Evolutionary conservation across 352 stramenopile genomes (phyloP), one percentile per base, ranked within the genome.

Genomic region (Peronospora farinosa): DNA sequence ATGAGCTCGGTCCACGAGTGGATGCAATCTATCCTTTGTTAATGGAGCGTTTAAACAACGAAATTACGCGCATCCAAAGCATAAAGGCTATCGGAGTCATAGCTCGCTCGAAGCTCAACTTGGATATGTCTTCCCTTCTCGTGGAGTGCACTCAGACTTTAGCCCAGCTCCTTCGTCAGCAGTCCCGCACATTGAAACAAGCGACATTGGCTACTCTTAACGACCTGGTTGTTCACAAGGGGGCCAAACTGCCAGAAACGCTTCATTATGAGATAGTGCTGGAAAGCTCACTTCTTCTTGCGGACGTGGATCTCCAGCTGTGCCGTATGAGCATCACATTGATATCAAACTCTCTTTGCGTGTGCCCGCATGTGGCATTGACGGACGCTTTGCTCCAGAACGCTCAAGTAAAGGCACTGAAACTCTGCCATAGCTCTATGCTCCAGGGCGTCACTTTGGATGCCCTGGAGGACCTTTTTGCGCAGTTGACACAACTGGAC

Each of bases 21-120:
- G 72, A 70, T 13, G 78, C 88, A 50, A 75, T 98, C 39, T 90
- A 97, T 16, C 75, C 78, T 11, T 57, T 98, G 11, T 66, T 99
- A 7, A 92, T 98, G 65, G 96, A 99, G 53, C 87, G 95, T 45
- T 76, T 99, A 7, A 90, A 94, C 51, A 98, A 99, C 65, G 96
- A 99, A 69, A 98, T 97, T 48, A 99, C 96, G 15, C 88, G 96
- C 15, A 84, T 98, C 32, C 78, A 95, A 40, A 97, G 92, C 13
- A 98, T 99, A 59, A 98, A 98, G 69, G 94, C 95, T 2, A 78
- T 99, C 16, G 82, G 74, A 11, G 69, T 71, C 12, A 96, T 98
- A 57, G 93, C 89, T 17, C 73, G 72, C 5, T 94, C 89, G 5
- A 84, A 84, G 38, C 56, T 95, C 1, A 54, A 73, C 13, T 66